Evolutionary conservation across 2,329 filamentous ascomycete genomes (phyloP), one percentile per base, ranked within the genome.

Genomic region (Aureobasidium vineae): DNA sequence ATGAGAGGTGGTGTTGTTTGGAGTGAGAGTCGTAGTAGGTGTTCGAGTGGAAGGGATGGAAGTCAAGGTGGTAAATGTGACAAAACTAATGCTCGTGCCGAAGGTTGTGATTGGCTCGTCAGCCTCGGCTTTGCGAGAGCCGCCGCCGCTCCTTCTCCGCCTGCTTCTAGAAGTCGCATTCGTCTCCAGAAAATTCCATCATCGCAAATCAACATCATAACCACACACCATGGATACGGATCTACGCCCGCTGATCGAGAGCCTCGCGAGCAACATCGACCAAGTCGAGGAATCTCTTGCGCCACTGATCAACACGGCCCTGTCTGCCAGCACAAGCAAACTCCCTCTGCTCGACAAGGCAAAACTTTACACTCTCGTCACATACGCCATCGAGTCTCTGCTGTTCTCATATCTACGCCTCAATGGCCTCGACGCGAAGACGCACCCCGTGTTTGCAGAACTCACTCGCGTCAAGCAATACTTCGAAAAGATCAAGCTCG

Each of bases 271-370:
- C 10, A 87, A 92, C 75, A 85, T 98, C 60, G 90, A 96, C 78
- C 85, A 88, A 65, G 84, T 98, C 54, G 87, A 96, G 75, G 85
- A 88, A 41, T 83, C 85, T 4, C 82, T 98, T 33, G 79, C 85
- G 69, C 92, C 94, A n/a, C 80, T 98, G 6, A 79, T 96, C 31
- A 81, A 83, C 41, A 83, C 83, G 59, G 77, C 84, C 1, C 79
- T 97, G 50, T 81, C 86, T 60, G 86, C 88, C 47, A 85, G 86
- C 66, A 87, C 91, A 5, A 88, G 87, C 65, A 92, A 92, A 75
- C 83, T 98, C 33, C 93, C 94, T 1, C 83, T 98, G n/a, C 84
- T 99, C 68, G 94, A 98, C 81, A 93, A 92, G 80, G 92, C 95
- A 8, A 97, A 98, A 79, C 87, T 97, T 68, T 92, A 96, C 75